Evolutionary conservation across 306 rosid genomes (phyloP), one percentile per base, ranked within the genome.

Genomic region (Canavalia ensiformis): DNA sequence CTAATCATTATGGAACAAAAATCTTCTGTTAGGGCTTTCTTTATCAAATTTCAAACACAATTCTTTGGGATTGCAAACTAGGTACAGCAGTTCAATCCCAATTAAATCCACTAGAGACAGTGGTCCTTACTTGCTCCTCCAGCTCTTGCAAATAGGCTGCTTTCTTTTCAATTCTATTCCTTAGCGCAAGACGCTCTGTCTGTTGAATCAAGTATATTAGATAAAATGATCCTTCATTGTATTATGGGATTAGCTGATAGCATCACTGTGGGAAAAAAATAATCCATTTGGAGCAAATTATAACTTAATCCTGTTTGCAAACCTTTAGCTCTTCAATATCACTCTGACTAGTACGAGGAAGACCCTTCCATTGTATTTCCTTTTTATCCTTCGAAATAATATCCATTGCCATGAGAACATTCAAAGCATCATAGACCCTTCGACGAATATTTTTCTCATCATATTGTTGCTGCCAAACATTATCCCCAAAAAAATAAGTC

Each of bases 371-470:
- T 83, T 95, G 99, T 83, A 95, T 92, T 86, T 95, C 99, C 81
- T 92, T 95, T 84, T 95, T 95, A 88, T 95, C 97, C 91, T 95
- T 95, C 10, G 99, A 92, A 83, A 92, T 82, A 58, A 82, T 82
- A 77, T 95, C 99, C 99, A 95, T 95, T 58, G 99, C 98, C 99
- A 95, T 95, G 67, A 95, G 99, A 85, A 95, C 99, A 86, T 95
- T 95, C 85, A 95, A 84, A 72, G 99, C 99, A 85, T 95, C 99
- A 88, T 95, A 95, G 28, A 95, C 98, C 90, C 98, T 95, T 55
- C 97, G 89, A 51, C 98, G 92, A 73, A 94, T 95, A 75, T 95
- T 93, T 87, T 95, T 95, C 88, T 95, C 99, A 8, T 95, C 99
- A 78, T 93, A 93, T 89, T 93, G 97, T 93, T 95, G 99, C 99